Evolutionary conservation across 768 basidiomycete genomes (phyloP), one percentile per base, ranked within the genome.

Genomic region (Strobilomyces dryophilus): DNA sequence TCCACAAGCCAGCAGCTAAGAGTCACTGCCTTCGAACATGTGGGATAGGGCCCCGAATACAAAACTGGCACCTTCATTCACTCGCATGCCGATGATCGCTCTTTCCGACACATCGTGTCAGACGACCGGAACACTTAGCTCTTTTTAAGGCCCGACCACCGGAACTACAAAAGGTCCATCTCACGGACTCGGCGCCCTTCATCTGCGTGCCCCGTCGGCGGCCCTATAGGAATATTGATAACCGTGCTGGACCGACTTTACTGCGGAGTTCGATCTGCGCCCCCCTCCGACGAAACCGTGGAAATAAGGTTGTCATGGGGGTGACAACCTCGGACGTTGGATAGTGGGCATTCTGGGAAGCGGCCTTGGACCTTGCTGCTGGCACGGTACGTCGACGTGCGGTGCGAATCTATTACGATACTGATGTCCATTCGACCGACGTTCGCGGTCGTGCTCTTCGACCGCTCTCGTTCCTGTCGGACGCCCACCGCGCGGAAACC

Each of bases 351-450:
- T 2, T n/a, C n/a, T n/a, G 41, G 9, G 27, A 27, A 4, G 27
- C 27, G 27, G 27, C 27, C 8, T 27, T 27, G 14, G 40, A 41
- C 21, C 40, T 41, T 50, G 35, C 32, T 9, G 3, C 27, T 27
- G 27, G n/a, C 8, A 27, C 8, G 27, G 27, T 37, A 60, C 37
- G 2, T 47, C 29, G 15, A 57, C 34, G 29, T 61, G 57, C 51
- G 53, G 21, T 53, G 53, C n/a, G 45, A 45, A 14, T 49, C 27
- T 2, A 56, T 29, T 6, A 41, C 20, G n/a, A 61, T n/a, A n/a
- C 21, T 5, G 53, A 55, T 15, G n/a, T 35, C 47, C 26, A 4
- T 37, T 51, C 47, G 56, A 18, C 5, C 18, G 8, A 3, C 21
- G 11, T 12, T 24, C 40, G 10, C 12, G 8, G 5, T 41, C 26